phyloP scores from a whole-genome alignment of 139 green algal genomes.

The Chlorella sorokiniana region DNA sequence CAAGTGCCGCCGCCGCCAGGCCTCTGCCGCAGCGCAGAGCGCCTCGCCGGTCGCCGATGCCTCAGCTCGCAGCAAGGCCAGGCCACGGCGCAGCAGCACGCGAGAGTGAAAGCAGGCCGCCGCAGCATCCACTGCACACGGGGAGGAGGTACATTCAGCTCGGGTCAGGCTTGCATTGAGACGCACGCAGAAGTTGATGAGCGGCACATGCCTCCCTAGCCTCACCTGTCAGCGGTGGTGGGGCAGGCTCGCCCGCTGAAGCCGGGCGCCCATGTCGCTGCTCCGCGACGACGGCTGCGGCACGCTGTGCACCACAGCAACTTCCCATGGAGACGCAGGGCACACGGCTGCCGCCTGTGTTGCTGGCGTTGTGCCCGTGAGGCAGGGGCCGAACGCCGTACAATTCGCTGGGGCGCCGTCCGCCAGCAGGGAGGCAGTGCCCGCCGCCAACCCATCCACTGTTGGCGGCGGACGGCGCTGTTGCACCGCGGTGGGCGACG shows the following conservation, averaged over 20 bases:
- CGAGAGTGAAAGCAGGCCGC: background rate
- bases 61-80: background rate
- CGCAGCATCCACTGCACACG: constrained; percentile 1
- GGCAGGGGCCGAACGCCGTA: too few relatives aligned
- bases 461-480: constrained; percentile 13
- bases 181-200: background rate
- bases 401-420: too few relatives aligned
- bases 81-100: constrained; percentile 10
- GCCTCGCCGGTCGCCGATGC: background rate
- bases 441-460: too few relatives aligned
- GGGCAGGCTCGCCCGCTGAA: background rate
- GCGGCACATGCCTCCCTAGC: background rate
- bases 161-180: background rate
- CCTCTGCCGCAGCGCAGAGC: background rate
- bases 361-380: background rate
- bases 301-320: too few relatives aligned
- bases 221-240: constrained; percentile 17
- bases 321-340: too few relatives aligned
- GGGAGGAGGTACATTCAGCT: background rate
- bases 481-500: constrained; percentile 1
- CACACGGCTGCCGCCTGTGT: background rate
- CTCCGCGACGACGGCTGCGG: constrained; percentile 5
- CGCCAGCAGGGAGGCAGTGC: too few relatives aligned
- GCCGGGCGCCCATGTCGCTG: background rate
- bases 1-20: background rate